Base-by-base conservation (phyloP, 106 monocot species). In the Dioscorea dumetorum region DNA sequence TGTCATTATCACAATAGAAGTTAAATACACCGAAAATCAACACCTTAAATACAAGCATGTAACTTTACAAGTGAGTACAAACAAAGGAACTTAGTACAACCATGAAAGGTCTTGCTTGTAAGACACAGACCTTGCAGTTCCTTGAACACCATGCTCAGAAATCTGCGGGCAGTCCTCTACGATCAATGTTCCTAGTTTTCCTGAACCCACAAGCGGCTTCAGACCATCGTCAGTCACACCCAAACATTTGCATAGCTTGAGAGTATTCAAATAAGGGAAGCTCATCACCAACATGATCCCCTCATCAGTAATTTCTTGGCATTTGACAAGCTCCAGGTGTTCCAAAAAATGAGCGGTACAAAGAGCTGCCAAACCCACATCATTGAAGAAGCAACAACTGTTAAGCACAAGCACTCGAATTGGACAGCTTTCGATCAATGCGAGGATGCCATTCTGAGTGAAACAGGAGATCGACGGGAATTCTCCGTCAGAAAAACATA, bases 151-250 rank as follows among this genome's bases (percentile, higher is more conserved):
- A 67, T 86, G 50, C 53, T 79, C 74, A 32, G 93, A 86, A 24
- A 93, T 68, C 49, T 59, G 79, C 63, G 76, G 79, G 48, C 93
- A 93, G 31, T 74, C 86, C 58, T 75, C 73, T 56, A 93, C 79
- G 16, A 49, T 68, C 58, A 89, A 63, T 17, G 19, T 71, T n/a
- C 74, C 83, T 53, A 93, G 67, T 23, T 85, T 85, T 21, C 73
- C 22, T 22, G 70, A 72, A 23, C 62, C 66, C 15, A 77, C 71
- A 17, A 88, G 72, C n/a, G 80, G 76, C 33, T 83, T 60, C 22
- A 88, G n/a, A 50, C 93, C 93, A 56, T 15, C 16, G 66, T 93
- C 86, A 15, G 81, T 86, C 65, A 93, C 74, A 9, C 85, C 81
- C 52, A 79, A 69, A 74, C 88, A 93, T 48, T 72, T 79, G 59